Percentiles rank a stretch among this genome's conserved stretches.
phyloP scores from a whole-genome alignment of 768 basidiomycete genomes.

The Saitozyma sp. region DNA sequence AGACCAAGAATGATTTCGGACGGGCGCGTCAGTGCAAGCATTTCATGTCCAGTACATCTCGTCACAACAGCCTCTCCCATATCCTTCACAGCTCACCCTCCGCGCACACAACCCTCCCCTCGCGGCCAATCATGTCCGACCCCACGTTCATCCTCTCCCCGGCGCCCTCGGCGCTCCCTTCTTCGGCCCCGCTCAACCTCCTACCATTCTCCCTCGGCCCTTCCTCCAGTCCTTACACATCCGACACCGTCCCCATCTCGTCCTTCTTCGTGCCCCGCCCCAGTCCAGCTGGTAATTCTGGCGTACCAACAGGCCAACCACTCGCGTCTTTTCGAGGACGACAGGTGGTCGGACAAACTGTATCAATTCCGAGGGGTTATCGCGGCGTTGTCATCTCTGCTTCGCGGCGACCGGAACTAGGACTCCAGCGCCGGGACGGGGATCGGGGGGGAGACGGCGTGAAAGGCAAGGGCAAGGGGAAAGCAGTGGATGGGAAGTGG shows the following conservation, averaged over 20 bases:
- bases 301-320: slow-evolving; percentile 20
- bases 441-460: background rate
- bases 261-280: slow-evolving; percentile 36
- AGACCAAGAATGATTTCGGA: no score
- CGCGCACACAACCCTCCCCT: no score
- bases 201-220: slow-evolving; percentile 42
- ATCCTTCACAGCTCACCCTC: no score
- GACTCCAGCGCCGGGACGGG: background rate
- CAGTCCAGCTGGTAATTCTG: slow-evolving; percentile 13
- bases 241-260: slow-evolving; percentile 16
- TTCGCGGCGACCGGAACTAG: slow-evolving; percentile 17
- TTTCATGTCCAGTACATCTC: no score
- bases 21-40: no score
- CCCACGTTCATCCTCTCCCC: slow-evolving; percentile 16
- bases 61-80: no score
- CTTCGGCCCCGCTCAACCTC: slow-evolving; percentile 26
- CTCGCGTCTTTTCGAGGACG: slow-evolving; percentile 40
- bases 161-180: slow-evolving; percentile 5
- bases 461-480: background rate
- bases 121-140: no score
- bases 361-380: slow-evolving; percentile 33
- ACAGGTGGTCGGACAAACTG: slow-evolving; percentile 32
- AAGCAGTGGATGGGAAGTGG: slow-evolving; percentile 5
- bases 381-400: slow-evolving; percentile 28
- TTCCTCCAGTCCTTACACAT: slow-evolving; percentile 17